Base-by-base conservation (phyloP, 2,329 filamentous ascomycete species). In the Pseudocercospora vitis region DNA sequence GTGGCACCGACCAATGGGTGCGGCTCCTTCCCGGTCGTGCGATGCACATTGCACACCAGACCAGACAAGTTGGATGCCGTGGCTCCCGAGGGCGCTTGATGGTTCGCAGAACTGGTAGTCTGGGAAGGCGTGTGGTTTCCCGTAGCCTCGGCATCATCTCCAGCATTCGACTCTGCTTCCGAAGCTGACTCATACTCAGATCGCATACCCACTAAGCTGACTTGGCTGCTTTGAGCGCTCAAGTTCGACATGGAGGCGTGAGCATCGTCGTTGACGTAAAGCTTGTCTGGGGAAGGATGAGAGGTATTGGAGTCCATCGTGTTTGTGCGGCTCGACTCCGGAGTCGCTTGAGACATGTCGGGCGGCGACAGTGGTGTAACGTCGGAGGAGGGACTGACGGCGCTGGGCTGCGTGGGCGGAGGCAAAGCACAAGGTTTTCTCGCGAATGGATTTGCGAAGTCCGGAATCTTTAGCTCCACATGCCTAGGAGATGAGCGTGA, bases 1-100 rank as follows among this genome's bases (percentile, higher is more conserved):
- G 94, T 96, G 4, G 94, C 92, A 26, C 94, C 94, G 0, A 99
- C 94, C 2, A 97, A 77, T 2, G 94, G 88, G 66, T 89, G 90
- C 2, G 94, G 94, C 68, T 97, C 91, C 57, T 85, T 85, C 29
- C 94, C 94, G 0, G 92, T 97, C 1, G 94, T 97, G 59, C 91
- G 77, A 63, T 86, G 81, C 19, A 87, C 82, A 69, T 86, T 86
- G 68, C 84, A 87, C 6, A 87, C 84, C 53, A 87, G 71, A 3
- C 83, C 84, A 4, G 84, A 86, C 23, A 87, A 68, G 57, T 85
- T 82, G 55, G 83, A 77, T n/a, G 81, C 76, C 18, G 76, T 75
- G 24, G 72, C 65, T 45, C 54, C 56, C 12, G 56, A 42, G 19
- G 57, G 48, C 12, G 58, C 53, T 23, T 53, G 57, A 19, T 44